Evolutionary conservation across 2,329 filamentous ascomycete species (phyloP), one percentile per base, ranked within the genome.

Genomic region (Claviceps quebecensis): DNA sequence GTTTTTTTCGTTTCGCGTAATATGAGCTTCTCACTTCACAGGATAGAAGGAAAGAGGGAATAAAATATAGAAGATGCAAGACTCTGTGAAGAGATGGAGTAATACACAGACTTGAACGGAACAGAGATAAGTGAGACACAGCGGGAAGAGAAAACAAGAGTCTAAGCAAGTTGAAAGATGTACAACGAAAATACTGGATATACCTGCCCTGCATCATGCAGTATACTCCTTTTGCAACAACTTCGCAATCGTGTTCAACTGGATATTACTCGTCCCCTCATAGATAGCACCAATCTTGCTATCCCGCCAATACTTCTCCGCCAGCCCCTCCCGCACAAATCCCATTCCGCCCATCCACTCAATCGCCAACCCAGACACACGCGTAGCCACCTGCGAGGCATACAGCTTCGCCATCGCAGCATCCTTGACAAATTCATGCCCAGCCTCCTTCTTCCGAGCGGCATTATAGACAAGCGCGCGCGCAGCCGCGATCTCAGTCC

Each of bases 281-380:
- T 96, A 96, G 60, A 96, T 97, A 57, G 89, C 89, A 9, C 93
- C 93, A 63, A 98, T 98, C 83, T 97, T 98, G 76, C 86, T 93
- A 67, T 98, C 93, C 46, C 93, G 78, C 77, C 85, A 98, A 73
- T 84, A 96, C 80, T 98, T 98, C 80, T 98, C 93, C 0, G 93
- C 93, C 53, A 95, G 81, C 0, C 93, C 93, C 68, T 98, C 93
- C 45, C 93, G 76, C 16, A 98, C 93, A 61, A 98, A 98, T 45
- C 93, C 93, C 93, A 98, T 97, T 55, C 93, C 93, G 47, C 93
- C 93, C 91, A 97, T 97, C 93, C 93, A 98, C 72, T 98, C 93
- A 29, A 98, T 81, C 0, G 91, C 93, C 47, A 86, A 77, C 6
- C 90, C 83, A 51, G 84, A 86, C 19, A 98, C 91, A 51, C 81